Evolutionary conservation across 2,329 filamentous ascomycete species (phyloP), one percentile per base, ranked within the genome.

Genomic region (Penicillium corylophilum): DNA sequence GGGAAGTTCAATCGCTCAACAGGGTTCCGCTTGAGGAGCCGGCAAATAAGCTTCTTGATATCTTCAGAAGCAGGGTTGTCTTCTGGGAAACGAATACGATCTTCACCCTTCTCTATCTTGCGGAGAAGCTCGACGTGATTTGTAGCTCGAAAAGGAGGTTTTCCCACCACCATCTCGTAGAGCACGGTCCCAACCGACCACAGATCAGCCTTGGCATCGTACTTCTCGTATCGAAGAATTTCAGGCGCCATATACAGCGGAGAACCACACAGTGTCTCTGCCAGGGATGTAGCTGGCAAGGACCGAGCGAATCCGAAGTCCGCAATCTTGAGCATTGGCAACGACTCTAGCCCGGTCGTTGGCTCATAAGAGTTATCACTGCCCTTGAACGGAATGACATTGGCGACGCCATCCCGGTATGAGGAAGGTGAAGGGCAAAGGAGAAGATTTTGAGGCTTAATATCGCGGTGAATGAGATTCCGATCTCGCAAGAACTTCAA

Each of bases 191-290:
- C 94, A 29, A 96, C 90, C 20, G 94, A 99, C 94, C 94, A 99
- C 29, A 99, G 77, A 75, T 99, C 94, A 42, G 92, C 93, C 72
- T 95, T 95, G 57, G 93, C 90, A 74, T 96, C 93, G 71, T 99
- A 99, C 66, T 93, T 93, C 71, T 99, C 92, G 65, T 97, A 99
- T 53, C 92, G 86, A 56, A 99, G 79, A 58, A 99, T 99, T 75
- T 99, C 94, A 4, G 94, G 94, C 0, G 94, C 94, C 94, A 99
- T 99, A 76, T 99, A 99, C 23, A 99, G 78, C 9, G 94, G 94
- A 12, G 94, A 97, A 16, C 94, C 94, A 71, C 94, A 99, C 0
- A 99, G 83, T 0, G 94, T 99, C 71, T 99, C 94, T 10, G 94
- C 94, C 57, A 99, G 81, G 5, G 92, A 93, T 0, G 93, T 95